Conservation (phyloP, 139 green algal species). For the Parachlorella kessleri region DNA sequence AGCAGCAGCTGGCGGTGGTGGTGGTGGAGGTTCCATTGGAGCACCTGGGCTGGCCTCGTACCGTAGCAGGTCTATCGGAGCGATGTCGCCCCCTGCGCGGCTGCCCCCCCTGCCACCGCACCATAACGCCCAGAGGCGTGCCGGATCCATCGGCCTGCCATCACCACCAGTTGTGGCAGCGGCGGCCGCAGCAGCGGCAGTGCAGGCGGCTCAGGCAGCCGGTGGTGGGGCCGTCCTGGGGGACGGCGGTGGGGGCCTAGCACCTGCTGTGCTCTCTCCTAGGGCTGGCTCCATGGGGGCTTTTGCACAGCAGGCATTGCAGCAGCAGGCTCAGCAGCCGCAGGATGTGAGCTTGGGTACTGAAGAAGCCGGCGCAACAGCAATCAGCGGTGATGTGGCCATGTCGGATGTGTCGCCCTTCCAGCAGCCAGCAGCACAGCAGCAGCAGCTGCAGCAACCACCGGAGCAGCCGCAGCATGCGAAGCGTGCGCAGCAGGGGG, state of each 20-base stretch:
- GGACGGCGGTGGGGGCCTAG: neutral
- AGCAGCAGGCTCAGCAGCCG: neutral
- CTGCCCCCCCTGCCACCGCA: too few relatives aligned
- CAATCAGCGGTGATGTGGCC: neutral
- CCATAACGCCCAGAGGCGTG: too few relatives aligned
- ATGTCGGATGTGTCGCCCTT: neutral
- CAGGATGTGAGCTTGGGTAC: neutral
- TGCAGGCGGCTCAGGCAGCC: neutral
- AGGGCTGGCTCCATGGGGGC: conserved; percentile 4
- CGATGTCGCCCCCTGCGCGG: too few relatives aligned
- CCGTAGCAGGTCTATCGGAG: too few relatives aligned
- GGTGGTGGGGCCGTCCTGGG: neutral
- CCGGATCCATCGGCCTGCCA: too few relatives aligned
- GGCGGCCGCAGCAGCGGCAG: neutral
- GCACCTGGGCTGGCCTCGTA: too few relatives aligned
- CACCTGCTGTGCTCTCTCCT: neutral
- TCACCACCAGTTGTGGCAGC: too few relatives aligned
- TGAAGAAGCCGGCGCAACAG: too few relatives aligned
- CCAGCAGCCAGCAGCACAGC: neutral
- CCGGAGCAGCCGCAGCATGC: neutral
- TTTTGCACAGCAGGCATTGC: too few relatives aligned
- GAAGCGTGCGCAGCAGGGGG: neutral
- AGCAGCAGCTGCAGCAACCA: too few relatives aligned
- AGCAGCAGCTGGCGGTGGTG: too few relatives aligned
- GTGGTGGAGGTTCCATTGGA: too few relatives aligned